Conservation (phyloP, 192 early-diverging fungal genomes). For the Coemansia biformis region DNA sequence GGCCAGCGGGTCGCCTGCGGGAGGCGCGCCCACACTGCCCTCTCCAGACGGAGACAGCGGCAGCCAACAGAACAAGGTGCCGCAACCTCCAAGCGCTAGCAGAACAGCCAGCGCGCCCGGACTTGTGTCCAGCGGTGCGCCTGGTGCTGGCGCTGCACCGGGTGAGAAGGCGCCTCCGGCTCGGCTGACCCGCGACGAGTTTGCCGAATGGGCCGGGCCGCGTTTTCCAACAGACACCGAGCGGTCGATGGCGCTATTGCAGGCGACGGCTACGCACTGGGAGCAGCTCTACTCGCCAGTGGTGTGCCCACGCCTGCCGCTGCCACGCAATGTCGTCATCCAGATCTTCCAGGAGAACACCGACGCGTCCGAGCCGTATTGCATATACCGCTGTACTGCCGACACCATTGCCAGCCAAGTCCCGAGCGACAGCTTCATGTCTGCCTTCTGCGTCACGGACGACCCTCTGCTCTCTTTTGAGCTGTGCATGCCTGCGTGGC, state of each 20-base stretch:
- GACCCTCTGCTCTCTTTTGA: constrained; percentile 55
- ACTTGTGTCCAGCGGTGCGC: background rate
- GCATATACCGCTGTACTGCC: constrained; percentile 31
- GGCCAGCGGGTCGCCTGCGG: background rate
- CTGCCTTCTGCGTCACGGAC: constrained; percentile 24
- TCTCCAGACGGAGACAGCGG: background rate
- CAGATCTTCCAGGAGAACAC: constrained; percentile 26
- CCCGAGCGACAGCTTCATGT: constrained; percentile 6
- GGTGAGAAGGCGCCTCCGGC: background rate
- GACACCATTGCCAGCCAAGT: constrained; percentile 12
- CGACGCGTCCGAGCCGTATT: constrained; percentile 32
- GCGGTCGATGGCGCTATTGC: constrained; percentile 38
- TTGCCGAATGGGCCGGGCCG: constrained; percentile 36
- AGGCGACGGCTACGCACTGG: constrained; percentile 25
- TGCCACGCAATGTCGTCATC: constrained; percentile 32
- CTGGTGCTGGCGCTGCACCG: background rate
- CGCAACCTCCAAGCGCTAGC: background rate
- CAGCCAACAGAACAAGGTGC: background rate
- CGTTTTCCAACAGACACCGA: constrained; percentile 43
- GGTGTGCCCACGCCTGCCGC: constrained; percentile 40
- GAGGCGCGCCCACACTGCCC: background rate
- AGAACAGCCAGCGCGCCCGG: constrained; percentile 3
- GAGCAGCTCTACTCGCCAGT: constrained; percentile 47
- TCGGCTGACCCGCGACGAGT: constrained; percentile 12
- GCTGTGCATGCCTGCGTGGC: constrained; percentile 76